Evolutionary conservation across 1,284 basidiomycete species (phyloP), one percentile per base, ranked within the genome.

Genomic region (Hemileia vastatrix): DNA sequence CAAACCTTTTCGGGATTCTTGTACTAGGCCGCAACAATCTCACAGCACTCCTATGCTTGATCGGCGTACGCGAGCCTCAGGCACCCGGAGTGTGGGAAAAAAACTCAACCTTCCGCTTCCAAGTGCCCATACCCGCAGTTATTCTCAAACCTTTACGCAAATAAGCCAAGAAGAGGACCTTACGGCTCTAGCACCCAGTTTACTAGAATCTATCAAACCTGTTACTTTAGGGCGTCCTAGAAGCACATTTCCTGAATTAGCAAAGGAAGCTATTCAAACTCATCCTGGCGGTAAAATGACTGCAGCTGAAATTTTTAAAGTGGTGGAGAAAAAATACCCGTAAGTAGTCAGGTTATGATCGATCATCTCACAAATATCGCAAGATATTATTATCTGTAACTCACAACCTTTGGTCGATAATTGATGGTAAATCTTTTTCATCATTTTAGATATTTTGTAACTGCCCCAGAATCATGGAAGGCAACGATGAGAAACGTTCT

Each of bases 261-360:
- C 60, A 15, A 63, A 63, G 21, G 60, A 63, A 21, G 60, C 60
- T 13, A 55, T 63, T 33, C 15, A 50, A 11, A 48, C 60, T 1
- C 60, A 63, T 36, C 60, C 60, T 1, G 23, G 23, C 18, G 60
- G 60, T 1, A 63, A 63, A 49, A 48, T 63, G 21, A 63, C 60
- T 6, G 60, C 60, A 4, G 60, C 60, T 31, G 60, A 63, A n/a
- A 63, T 63, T 40, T 63, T 63, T 19, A 63, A 63, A 45, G 60
- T 63, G 6, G 33, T 63, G 4, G 60, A 63, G 40, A 63, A 63
- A 40, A 63, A 63, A 56, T 63, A 63, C n/a, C 60, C 60, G 60
- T 63, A 2, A 31, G 60, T 63, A 21, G 11, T 43, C 40, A 43
- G n/a, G 40, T 43, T 43, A 43, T 8, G 40, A 8, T 43, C n/a